These are phyloP conservation scores for Leptodontidium sp. DNA, from an alignment of 2,329 filamentous ascomycete species.

Conservation along the genomic window DNA sequence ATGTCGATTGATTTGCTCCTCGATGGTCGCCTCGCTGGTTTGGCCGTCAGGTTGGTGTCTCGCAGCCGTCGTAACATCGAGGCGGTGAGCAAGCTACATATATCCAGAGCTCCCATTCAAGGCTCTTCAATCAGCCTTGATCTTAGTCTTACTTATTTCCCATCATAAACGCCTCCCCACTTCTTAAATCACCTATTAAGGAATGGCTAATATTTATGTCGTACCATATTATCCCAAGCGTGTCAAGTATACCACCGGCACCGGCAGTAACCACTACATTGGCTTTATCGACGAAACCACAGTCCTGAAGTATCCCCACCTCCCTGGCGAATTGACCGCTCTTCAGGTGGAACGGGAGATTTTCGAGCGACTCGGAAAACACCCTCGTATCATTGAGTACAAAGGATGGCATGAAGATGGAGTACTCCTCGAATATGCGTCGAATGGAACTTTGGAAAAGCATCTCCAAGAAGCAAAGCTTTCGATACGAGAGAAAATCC, in stretches of 20 bases:
- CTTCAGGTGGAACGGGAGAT: neutral
- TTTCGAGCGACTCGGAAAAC: constrained; percentile 7
- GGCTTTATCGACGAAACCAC: neutral
- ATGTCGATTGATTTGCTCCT: no score
- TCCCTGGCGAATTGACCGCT: neutral
- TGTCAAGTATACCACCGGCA: no score
- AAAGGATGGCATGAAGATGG: constrained; percentile 24
- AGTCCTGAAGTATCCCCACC: neutral
- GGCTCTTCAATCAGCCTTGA: no score
- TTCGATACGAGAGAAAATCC: constrained; percentile 15
- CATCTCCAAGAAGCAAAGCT: constrained; percentile 14
- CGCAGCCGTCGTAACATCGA: no score
- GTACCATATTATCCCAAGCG: no score
- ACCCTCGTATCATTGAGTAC: constrained; percentile 26
- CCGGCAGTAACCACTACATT: no score
- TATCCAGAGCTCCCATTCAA: no score
- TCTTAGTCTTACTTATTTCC: no score
- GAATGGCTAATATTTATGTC: neutral
- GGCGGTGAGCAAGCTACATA: no score
- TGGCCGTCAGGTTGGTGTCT: no score
- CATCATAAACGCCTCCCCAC: no score
- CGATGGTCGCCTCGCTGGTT: no score
- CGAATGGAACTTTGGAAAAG: constrained; percentile 24
- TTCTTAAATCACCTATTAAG: neutral
- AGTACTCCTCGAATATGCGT: constrained; percentile 25